These are phyloP conservation scores for Amyloporia xantha DNA, from an alignment of 768 basidiomycete genomes.

Conservation along the genomic window DNA sequence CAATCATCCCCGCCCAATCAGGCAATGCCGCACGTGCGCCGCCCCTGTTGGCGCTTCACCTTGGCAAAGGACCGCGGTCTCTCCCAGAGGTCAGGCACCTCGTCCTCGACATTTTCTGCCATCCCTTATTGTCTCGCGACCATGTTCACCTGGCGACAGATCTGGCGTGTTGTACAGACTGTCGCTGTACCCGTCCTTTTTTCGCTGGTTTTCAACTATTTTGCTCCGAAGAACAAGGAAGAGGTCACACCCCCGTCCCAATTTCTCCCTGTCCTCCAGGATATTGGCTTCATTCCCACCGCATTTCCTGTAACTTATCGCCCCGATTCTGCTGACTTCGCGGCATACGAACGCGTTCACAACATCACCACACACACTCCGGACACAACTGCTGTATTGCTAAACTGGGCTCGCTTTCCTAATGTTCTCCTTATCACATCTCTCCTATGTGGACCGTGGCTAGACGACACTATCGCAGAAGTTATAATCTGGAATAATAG, in stretches of 20 bases:
- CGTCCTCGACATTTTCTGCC: not conserved
- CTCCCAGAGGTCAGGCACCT: not conserved
- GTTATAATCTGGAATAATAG: conserved; percentile 63
- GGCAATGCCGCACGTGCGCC: not conserved
- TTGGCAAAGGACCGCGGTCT: not conserved
- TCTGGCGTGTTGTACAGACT: conserved; percentile 8
- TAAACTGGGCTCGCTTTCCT: conserved; percentile 62
- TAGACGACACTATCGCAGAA: conserved; percentile 39
- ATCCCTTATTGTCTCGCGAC: not conserved
- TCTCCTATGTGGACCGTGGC: conserved; percentile 39
- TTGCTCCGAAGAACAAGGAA: not conserved
- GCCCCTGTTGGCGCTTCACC: not conserved
- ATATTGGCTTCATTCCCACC: conserved; percentile 15
- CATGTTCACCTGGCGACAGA: conserved; percentile 10
- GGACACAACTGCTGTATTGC: conserved; percentile 49
- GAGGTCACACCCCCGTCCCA: conserved; percentile 8
- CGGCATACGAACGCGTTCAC: conserved; percentile 10
- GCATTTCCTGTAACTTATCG: conserved; percentile 13
- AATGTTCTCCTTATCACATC: conserved; percentile 54
- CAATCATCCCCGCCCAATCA: not conserved
- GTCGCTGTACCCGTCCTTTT: conserved; percentile 14
- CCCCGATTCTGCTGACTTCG: conserved; percentile 5
- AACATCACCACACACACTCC: conserved; percentile 13
- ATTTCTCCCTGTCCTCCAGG: conserved; percentile 13
- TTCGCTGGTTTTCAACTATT: conserved; percentile 5